Evolutionary conservation across 371 early-diverging fungal species (phyloP), one percentile per base, ranked within the genome.

Genomic region (Mucor sp.): DNA sequence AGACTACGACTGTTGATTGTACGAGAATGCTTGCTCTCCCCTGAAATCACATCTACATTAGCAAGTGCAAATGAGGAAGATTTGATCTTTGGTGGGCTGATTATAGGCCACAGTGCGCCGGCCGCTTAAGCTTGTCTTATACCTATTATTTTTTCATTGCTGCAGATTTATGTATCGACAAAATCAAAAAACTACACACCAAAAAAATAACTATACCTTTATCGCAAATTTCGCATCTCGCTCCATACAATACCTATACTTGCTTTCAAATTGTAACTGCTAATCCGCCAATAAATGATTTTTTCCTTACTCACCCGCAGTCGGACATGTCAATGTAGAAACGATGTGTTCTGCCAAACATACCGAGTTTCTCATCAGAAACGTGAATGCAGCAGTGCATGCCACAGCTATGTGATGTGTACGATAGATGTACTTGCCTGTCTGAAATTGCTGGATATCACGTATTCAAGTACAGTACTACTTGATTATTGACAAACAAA

Each of bases 1-100:
- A 75, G 85, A 47, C 74, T 87, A 11, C 76, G 85, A 65, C 74
- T 80, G 19, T 69, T 87, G 41, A 67, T 87, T 33, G 76, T 84
- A 25, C 77, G 87, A 14, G 79, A 81, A 14, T 87, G 87, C 48
- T 72, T 87, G 37, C 50, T 67, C 12, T 68, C 68, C 4, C 68
- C 72, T 53, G 68, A 41, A 15, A 59, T 63, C 30, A 39, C 33
- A 30, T 35, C 60, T 7, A 35, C 65, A 23, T 50, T 65, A 27
- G 43, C 66, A 8, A 62, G 14, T 30, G 47, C 43, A 25, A 65
- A 48, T 27, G 72, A 72, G 41, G 72, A 72, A 39, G 72, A 72
- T 9, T 44, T 72, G 43, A 62, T 59, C 11, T 67, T 56, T 25
- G 59, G 65, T 58, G 72, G 72, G 12, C 56, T 72, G 9, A 72